These are phyloP conservation scores for Kwoniella dendrophila DNA, from an alignment of 768 basidiomycete genomes.

Conservation along the genomic window DNA sequence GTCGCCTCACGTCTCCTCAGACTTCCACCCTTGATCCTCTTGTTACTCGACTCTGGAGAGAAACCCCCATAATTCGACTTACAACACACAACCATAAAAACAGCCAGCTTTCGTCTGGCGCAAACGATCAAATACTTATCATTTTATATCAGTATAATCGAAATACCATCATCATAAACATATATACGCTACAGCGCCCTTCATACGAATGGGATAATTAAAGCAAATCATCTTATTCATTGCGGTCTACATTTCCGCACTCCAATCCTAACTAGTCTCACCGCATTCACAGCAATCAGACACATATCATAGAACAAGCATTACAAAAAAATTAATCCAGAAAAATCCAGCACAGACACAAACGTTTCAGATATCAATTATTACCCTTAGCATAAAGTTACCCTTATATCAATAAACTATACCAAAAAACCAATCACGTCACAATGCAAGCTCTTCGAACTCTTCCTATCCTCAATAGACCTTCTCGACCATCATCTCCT, in stretches of 20 bases:
- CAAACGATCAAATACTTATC: neutral
- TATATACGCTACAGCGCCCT: constrained; percentile 5
- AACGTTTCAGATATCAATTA: too few species aligned
- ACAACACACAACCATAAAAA: neutral
- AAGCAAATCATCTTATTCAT: neutral
- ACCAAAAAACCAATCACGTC: constrained; percentile 4
- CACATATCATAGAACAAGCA: neutral
- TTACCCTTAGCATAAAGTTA: neutral
- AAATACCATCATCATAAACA: constrained; percentile 2
- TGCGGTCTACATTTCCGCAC: neutral
- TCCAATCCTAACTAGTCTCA: neutral
- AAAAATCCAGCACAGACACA: too few species aligned
- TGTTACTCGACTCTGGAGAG: constrained; percentile 50
- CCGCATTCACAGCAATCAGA: neutral
- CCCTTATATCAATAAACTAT: neutral
- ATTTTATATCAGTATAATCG: constrained; percentile 14
- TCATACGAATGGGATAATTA: constrained; percentile 26
- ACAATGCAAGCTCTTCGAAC: constrained; percentile 54
- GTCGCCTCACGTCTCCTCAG: constrained; percentile 42
- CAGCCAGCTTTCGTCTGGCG: constrained; percentile 13
- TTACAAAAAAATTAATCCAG: neutral
- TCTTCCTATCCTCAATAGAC: constrained; percentile 54
- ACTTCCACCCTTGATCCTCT: constrained; percentile 48
- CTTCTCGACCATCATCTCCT: constrained; percentile 54
- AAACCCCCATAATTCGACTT: constrained; percentile 55